A percentile compares a stretch with the other conserved stretches of the same genome.
phyloP scores from a whole-genome alignment of 1,284 basidiomycete genomes.

The Agroathelia rolfsii region DNA sequence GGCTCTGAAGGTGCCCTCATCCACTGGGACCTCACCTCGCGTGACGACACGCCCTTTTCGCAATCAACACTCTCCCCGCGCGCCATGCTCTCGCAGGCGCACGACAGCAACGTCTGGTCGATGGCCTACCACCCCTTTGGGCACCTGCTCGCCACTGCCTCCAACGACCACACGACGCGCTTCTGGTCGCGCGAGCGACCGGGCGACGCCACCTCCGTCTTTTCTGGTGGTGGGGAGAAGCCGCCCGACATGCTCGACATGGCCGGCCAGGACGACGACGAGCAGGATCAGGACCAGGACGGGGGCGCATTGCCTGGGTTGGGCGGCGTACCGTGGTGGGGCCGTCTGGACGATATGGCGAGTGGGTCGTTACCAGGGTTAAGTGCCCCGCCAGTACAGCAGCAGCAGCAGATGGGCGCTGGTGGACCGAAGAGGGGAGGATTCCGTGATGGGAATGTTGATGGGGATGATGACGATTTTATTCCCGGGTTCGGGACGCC shows the following conservation, averaged over 20 bases:
- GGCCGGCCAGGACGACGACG: constrained; percentile 57
- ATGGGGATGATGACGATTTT: constrained; percentile 25
- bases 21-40: constrained; percentile 79
- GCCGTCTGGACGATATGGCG: constrained; percentile 10
- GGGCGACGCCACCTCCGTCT: constrained; percentile 61
- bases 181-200: constrained; percentile 92
- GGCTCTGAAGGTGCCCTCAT: constrained; percentile 89
- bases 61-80: constrained; percentile 47
- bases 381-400: constrained; percentile 10
- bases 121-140: constrained; percentile 94
- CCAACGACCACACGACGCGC: constrained; percentile 94
- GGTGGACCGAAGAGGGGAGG: constrained; percentile 33
- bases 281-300: constrained; percentile 38
- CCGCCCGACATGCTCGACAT: constrained; percentile 52
- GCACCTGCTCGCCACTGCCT: constrained; percentile 85
- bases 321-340: constrained; percentile 26
- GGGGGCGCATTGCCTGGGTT: constrained; percentile 62
- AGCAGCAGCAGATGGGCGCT: constrained; percentile 14
- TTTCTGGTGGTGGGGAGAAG: constrained; percentile 69
- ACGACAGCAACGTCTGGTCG: constrained; percentile 96
- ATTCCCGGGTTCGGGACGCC: constrained; percentile 42
- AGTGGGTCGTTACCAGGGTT: constrained; percentile 6
- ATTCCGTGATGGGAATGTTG: constrained; percentile 1
- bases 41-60: constrained; percentile 27
- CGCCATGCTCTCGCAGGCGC: constrained; percentile 81